Evolutionary conservation across 139 green algal genomes (phyloP), one percentile per base, ranked within the genome.

Genomic region (Micromonas pusilla): DNA sequence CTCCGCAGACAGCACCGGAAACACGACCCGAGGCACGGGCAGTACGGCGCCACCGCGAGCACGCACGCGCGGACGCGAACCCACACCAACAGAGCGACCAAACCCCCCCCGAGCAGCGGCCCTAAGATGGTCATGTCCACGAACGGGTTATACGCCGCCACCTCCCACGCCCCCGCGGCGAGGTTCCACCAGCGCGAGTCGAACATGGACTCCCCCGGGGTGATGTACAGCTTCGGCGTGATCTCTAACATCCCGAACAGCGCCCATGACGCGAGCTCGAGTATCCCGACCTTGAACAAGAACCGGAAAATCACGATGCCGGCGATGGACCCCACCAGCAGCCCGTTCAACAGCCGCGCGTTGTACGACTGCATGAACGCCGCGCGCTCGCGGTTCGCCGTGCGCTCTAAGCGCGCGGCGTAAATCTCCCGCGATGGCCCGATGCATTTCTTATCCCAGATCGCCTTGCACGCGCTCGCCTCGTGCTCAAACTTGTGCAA

Each of bases 281-380:
- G n/a, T 26, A 85, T 20, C 0, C 30, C 38, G 38, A 30, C 70
- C 45, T 74, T 79, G 36, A 83, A 66, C 32, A 85, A 9, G 70
- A 85, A 85, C n/a, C 80, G 34, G 39, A 53, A 52, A 23, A 54
- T 39, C 25, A 75, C 32, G 33, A 53, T 53, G 67, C 25, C 34
- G 67, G 16, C 33, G 67, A 75, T 34, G 26, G 67, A 75, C 9
- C 6, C 20, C 32, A 75, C 6, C 25, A 85, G 70, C 16, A 85
- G 57, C 76, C 80, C 82, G 70, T 85, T 82, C 76, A 82, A 83
- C 4, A 85, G 76, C 0, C 80, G 80, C 37, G 82, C 68, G 57
- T 85, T 85, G 80, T 85, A 85, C 25, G 73, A 62, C 38, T 85
- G 82, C 0, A 82, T 23, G 62, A 85, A 85, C 39, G 76, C 66